Conservation (phyloP, 2,329 filamentous ascomycete genomes). For the Botryotinia narcissicola region DNA sequence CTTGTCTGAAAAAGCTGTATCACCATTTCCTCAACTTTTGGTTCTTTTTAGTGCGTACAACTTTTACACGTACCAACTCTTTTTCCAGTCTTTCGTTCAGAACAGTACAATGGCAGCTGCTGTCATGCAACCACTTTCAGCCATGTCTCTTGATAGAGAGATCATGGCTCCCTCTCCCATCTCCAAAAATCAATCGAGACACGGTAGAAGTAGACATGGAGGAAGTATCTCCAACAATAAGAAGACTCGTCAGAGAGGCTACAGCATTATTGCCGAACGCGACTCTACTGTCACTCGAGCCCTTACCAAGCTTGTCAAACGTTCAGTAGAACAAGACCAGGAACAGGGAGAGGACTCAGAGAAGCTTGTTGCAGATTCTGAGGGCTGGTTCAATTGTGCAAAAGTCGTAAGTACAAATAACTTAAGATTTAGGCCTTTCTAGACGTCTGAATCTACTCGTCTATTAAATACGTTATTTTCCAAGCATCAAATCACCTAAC, state of each 20-base stretch:
- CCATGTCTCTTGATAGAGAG: slow-evolving; percentile 33
- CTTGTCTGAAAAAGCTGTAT: background rate
- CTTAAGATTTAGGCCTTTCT: background rate
- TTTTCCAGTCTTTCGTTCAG: background rate
- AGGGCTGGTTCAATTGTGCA: slow-evolving; percentile 44
- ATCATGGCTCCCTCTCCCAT: slow-evolving; percentile 39
- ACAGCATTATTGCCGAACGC: slow-evolving; percentile 44
- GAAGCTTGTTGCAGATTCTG: slow-evolving; percentile 40
- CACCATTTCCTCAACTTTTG: background rate
- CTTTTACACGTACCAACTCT: background rate
- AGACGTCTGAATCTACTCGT: background rate
- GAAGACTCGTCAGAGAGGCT: slow-evolving; percentile 40
- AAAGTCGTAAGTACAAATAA: slow-evolving; percentile 40
- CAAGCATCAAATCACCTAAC: slow-evolving; percentile 35
- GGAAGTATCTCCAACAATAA: slow-evolving; percentile 38
- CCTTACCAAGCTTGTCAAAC: slow-evolving; percentile 44
- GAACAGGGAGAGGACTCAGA: slow-evolving; percentile 42
- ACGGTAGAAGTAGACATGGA: slow-evolving; percentile 37
- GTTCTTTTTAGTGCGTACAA: background rate
- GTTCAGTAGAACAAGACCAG: slow-evolving; percentile 39
- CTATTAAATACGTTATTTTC: background rate
- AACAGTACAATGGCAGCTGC: slow-evolving; percentile 35
- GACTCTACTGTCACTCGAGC: slow-evolving; percentile 44
- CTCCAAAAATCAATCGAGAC: slow-evolving; percentile 35
- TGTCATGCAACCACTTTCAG: slow-evolving; percentile 34